A percentile compares a stretch with the other conserved stretches of the same genome.
Evolutionary conservation across 2,329 filamentous ascomycete genomes (phyloP).

Genomic region (Pestalotiopsis sp.): DNA sequence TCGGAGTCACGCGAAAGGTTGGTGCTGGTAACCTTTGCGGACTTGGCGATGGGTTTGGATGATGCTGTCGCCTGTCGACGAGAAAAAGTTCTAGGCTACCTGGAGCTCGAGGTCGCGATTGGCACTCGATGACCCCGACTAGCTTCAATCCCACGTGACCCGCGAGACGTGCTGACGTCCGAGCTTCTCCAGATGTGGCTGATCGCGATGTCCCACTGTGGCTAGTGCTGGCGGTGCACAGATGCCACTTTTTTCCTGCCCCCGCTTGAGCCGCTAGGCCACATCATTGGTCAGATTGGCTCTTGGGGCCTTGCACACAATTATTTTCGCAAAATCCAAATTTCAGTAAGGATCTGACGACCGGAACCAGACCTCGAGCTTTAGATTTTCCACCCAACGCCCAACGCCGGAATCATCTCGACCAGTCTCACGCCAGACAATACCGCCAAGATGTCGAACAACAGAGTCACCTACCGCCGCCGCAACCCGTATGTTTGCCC

Average conservation of each 20-base stretch:
- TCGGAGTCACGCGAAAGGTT: slow-evolving; percentile 10
- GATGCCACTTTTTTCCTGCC: background rate
- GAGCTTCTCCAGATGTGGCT: slow-evolving; percentile 1
- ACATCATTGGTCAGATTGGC: background rate
- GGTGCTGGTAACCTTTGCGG: slow-evolving; percentile 10
- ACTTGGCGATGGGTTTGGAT: slow-evolving; percentile 9
- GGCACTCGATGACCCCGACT: background rate
- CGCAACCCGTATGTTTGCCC: slow-evolving; percentile 71
- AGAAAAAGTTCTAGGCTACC: slow-evolving; percentile 1
- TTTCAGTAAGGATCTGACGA: slow-evolving; percentile 14
- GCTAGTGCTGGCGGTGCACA: background rate
- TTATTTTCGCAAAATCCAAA: slow-evolving; percentile 10
- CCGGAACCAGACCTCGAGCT: background rate
- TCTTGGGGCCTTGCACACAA: slow-evolving; percentile 5
- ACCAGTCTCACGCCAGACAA: slow-evolving; percentile 16
- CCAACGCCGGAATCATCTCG: slow-evolving; percentile 15
- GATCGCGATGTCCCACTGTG: background rate
- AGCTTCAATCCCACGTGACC: slow-evolving; percentile 2
- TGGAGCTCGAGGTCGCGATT: background rate
- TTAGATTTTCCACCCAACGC: slow-evolving; percentile 10
- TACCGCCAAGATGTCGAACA: slow-evolving; percentile 57
- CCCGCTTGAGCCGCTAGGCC: background rate
- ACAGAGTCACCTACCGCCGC: slow-evolving; percentile 70
- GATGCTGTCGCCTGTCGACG: slow-evolving; percentile 6
- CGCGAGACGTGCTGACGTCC: background rate